Evolutionary conservation across 2,329 filamentous ascomycete species (phyloP).

Genomic region (Penicillium brevicompactum): DNA sequence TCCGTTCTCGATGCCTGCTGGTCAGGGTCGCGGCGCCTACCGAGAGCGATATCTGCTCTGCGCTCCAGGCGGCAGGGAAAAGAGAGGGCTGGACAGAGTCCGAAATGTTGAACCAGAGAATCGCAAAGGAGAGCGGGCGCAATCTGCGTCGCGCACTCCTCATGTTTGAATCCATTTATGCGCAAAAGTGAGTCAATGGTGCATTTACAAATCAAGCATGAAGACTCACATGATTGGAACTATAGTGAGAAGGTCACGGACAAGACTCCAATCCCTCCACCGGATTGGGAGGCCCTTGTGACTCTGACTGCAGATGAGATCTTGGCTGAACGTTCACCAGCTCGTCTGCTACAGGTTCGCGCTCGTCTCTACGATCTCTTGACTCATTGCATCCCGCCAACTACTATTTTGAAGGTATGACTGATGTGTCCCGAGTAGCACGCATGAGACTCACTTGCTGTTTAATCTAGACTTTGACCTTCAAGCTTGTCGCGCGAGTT

Average conservation of each 20-base stretch:
- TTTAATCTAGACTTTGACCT: slow-evolving; percentile 70
- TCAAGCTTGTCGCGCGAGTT: slow-evolving; percentile 83
- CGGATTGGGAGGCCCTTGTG: slow-evolving; percentile 95
- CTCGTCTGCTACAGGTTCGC: slow-evolving; percentile 81
- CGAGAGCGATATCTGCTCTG: slow-evolving; percentile 79
- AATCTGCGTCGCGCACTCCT: slow-evolving; percentile 87
- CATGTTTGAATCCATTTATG: slow-evolving; percentile 97
- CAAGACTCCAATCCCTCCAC: slow-evolving; percentile 84
- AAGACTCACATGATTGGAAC: slow-evolving; percentile 9
- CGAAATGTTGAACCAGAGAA: slow-evolving; percentile 74
- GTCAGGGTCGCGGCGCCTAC: slow-evolving; percentile 89
- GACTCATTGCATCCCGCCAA: slow-evolving; percentile 94
- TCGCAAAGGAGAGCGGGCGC: slow-evolving; percentile 86
- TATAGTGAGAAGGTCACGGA: slow-evolving; percentile 85
- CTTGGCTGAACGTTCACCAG: slow-evolving; percentile 87
- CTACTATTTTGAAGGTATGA: slow-evolving; percentile 78
- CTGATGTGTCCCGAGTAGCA: background rate
- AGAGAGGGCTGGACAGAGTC: slow-evolving; percentile 82
- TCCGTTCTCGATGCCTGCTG: slow-evolving; percentile 85
- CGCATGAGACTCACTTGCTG: background rate
- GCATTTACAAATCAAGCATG: background rate
- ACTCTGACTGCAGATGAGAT: slow-evolving; percentile 89
- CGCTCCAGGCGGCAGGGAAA: slow-evolving; percentile 69
- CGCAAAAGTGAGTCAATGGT: slow-evolving; percentile 76
- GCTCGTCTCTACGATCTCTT: slow-evolving; percentile 96